Evolutionary conservation across 768 basidiomycete species (phyloP), one percentile per base, ranked within the genome.

Genomic region (Gloeophyllum trabeum): DNA sequence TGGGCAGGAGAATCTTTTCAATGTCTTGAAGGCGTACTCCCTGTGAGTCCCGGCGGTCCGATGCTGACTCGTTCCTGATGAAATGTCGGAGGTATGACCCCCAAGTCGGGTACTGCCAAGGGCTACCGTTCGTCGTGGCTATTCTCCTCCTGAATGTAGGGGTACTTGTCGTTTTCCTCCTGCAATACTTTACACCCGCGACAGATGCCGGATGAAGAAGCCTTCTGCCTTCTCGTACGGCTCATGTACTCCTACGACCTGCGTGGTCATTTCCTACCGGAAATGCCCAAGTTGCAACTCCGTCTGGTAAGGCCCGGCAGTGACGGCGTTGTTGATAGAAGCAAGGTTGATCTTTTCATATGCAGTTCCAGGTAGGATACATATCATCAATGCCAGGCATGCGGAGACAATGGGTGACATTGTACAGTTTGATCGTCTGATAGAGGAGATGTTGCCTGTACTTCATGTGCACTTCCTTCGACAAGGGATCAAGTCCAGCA

Each of bases 191-290:
- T 4, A 4, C n/a, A 10, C 40, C 37, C 13, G 14, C 6, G 30
- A 4, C 46, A 98, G 94, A 99, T 99, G 96, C 96, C 96, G 19
- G 96, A 98, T 48, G 96, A 99, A 64, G 94, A 98, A 62, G 94
- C 94, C 0, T 99, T 99, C 60, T 94, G 86, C 48, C 75, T 98
- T 7, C 73, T 98, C 6, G 92, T 97, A 22, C 72, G 96, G 41
- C 62, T 99, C 13, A 98, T 98, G 96, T 71, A 96, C 46, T 86
- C 93, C 1, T 98, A 99, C 56, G 93, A 94, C 59, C 70, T 98
- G 2, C 79, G 94, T 35, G 91, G 91, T 1, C 94, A 97, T 62
- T 99, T 92, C 63, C 69, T 97, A n/a, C 93, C 96, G 3, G 94
- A 99, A 54, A 99, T 99, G 96, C 96, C 96, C 1, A 94, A 91